Percentiles rank a stretch among this genome's conserved stretches.
Evolutionary conservation across 257 asterid genomes (phyloP).

Genomic region (Capsicum chinense): DNA sequence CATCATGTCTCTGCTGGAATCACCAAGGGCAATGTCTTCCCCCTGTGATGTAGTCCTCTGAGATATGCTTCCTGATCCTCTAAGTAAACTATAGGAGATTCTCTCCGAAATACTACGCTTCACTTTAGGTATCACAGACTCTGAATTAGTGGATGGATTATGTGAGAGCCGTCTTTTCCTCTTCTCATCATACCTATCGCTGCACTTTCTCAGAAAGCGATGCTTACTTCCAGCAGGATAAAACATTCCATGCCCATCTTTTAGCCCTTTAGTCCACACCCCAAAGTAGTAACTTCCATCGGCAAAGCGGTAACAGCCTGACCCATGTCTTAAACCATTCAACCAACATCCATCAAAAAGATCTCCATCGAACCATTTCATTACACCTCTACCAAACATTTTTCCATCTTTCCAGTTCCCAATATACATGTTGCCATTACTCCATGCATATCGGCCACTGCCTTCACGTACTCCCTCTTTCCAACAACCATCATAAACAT

Average conservation of each 20-base stretch:
- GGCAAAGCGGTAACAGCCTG: slow-evolving; percentile 72
- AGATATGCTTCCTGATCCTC: slow-evolving; percentile 55
- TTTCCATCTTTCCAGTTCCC: slow-evolving; percentile 88
- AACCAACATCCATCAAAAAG: slow-evolving; percentile 90
- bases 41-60: slow-evolving; percentile 43
- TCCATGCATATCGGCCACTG: slow-evolving; percentile 90
- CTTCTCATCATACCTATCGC: slow-evolving; percentile 50
- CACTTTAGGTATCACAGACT: slow-evolving; percentile 48
- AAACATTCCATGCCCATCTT: slow-evolving; percentile 89
- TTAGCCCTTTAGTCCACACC: slow-evolving; percentile 86
- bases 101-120: slow-evolving; percentile 65
- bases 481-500: slow-evolving; percentile 94
- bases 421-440: slow-evolving; percentile 64
- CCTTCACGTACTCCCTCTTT: slow-evolving; percentile 92
- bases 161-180: slow-evolving; percentile 50
- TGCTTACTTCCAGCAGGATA: slow-evolving; percentile 72
- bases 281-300: slow-evolving; percentile 95
- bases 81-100: slow-evolving; percentile 52
- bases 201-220: slow-evolving; percentile 42
- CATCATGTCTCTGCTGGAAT: slow-evolving; percentile 44
- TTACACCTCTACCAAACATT: slow-evolving; percentile 87
- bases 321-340: slow-evolving; percentile 78
- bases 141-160: slow-evolving; percentile 47
- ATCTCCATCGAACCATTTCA: slow-evolving; percentile 88
- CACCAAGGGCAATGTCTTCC: slow-evolving; percentile 46